Evolutionary conservation across 2,329 filamentous ascomycete genomes (phyloP), one percentile per base, ranked within the genome.

Genomic region (Hymenoscyphus fructigenus): DNA sequence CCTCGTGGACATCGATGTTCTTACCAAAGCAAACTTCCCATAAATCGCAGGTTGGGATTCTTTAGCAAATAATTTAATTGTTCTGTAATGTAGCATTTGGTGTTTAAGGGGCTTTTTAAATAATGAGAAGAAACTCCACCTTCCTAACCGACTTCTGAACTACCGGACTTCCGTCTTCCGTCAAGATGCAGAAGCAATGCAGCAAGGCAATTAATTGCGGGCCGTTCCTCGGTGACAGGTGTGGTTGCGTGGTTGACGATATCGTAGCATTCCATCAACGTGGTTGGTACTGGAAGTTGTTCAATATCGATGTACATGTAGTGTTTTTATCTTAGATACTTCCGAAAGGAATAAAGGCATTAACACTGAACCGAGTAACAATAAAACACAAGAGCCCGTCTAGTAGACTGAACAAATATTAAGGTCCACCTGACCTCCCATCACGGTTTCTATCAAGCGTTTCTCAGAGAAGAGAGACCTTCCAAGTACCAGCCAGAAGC

Each of bases 161-260:
- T 47, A 14, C 47, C 47, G 47, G 47, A 53, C 47, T 23, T 23
- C 47, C 47, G 20, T 14, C 20, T 53, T 53, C 47, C 47, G 47
- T 53, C 20, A 14, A 14, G 47, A 26, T 26, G 47, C 47, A 53
- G 47, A 23, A 59, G 32, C 9, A 26, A 36, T 23, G 57, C 57
- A 59, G 20, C 57, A 59, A 41, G 57, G 14, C 5, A 17, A 32
- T 20, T n/a, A 62, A 53, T 53, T 26, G 47, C 47, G 47, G 47
- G 47, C 47, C 47, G 47, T 53, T 14, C 47, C 47, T 53, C 47
- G 2, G 20, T 53, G 23, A 23, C 47, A 53, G 47, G 47, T 53
- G 47, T 53, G 10, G 20, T 12, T 53, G 23, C 10, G 10, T 53
- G 47, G 5, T 14, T 53, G 47, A 14, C 10, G 44, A 50, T 50